These are phyloP conservation scores for Grifola frondosa DNA, from an alignment of 1,284 basidiomycete genomes.

Conservation along the genomic window DNA sequence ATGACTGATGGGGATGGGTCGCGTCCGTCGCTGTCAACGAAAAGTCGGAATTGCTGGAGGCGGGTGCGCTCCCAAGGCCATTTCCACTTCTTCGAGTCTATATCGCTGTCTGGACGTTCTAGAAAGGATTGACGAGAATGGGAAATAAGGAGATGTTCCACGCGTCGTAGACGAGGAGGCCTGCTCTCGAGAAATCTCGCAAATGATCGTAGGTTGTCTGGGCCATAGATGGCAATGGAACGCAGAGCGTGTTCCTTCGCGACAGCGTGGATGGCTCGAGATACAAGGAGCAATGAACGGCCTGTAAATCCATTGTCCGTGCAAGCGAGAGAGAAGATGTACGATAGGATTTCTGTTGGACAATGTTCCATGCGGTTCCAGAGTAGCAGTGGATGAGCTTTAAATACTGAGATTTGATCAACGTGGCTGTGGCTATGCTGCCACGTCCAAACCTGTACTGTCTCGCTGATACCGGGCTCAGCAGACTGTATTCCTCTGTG, in stretches of 20 bases:
- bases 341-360: constrained; percentile 7
- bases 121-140: constrained; percentile 6
- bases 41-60: constrained; percentile 3
- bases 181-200: neutral
- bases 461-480: too few relatives aligned
- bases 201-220: constrained; percentile 2
- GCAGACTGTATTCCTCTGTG: too few relatives aligned
- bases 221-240: constrained; percentile 8
- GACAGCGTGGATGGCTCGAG: constrained; percentile 2
- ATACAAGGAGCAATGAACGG: constrained; percentile 12
- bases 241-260: constrained; percentile 1
- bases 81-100: neutral
- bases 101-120: constrained; percentile 3
- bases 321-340: constrained; percentile 9
- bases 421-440: too few relatives aligned
- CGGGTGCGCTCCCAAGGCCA: constrained; percentile 2
- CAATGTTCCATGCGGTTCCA: constrained; percentile 4
- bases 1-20: neutral
- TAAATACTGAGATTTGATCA: too few relatives aligned
- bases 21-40: neutral
- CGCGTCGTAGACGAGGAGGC: neutral
- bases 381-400: too few relatives aligned
- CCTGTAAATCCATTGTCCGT: constrained; percentile 14
- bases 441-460: too few relatives aligned
- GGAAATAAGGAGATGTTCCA: constrained; percentile 8